Evolutionary conservation across 2,329 filamentous ascomycete species (phyloP), one percentile per base, ranked within the genome.

Genomic region (Sporothrix pallida): DNA sequence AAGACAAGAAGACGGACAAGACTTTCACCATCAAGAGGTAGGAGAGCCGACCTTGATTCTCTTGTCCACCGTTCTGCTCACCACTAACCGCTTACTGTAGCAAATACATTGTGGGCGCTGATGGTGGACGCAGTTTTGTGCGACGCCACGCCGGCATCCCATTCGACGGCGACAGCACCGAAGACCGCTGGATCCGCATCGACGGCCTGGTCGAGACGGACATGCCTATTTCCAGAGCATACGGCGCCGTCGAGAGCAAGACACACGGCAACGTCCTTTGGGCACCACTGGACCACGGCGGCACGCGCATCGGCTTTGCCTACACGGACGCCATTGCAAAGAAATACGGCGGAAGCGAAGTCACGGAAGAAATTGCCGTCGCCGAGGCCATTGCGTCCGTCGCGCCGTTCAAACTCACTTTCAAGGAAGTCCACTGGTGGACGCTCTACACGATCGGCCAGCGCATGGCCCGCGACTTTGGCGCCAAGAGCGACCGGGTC

Each of bases 1-100:
- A 98, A 80, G 93, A 93, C 79, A 89, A 91, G 79, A 91, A 94
- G 2, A 98, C 95, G 0, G 90, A 91, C 82, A 93, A 98, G 83
- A 67, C 58, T 12, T 74, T 74, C 23, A 26, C 12, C 1, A 94
- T 97, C 81, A 97, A 96, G 88, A 76, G 74, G 75, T 75, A 5
- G 0, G 37, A 10, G 62, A 23, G 4, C 15, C 2, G 8, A 13
- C 44, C 3, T 7, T 42, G 7, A 9, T 26, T 10, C 12, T 20
- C 9, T 7, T 26, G 9, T 48, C 44, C 44, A 15, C 13, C 13
- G 2, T 15, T 3, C 1, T 26, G 23, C 2, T 42, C 23, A 1
- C 17, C 48, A n/a, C 54, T 7, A 31, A 31, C 26, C 9, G 13
- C 4, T 26, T 9, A 10, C 54, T 12, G 2, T 37, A 76, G 85